Base-by-base conservation (phyloP, 1,284 basidiomycete species). In the Tilletia walkeri region DNA sequence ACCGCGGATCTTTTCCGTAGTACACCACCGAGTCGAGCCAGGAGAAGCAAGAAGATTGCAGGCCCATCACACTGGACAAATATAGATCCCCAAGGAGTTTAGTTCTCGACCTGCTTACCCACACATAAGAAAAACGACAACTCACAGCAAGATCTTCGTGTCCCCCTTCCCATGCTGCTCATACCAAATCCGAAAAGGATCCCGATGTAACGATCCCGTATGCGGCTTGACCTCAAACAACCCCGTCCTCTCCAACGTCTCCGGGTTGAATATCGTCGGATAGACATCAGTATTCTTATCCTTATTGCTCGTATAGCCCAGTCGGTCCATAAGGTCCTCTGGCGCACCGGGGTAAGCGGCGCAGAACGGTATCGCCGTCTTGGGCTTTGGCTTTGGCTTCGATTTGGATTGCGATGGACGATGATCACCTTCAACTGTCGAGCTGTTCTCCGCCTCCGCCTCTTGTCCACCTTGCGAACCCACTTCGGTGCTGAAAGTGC, bases 101-200 rank as follows among this genome's bases (percentile, higher is more conserved):
- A 45, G 9, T 14, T 9, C 14, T 14, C 14, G 9, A 45, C 9
- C 41, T 9, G 14, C 6, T 14, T 45, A 7, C 41, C 41, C 14
- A 45, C 6, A 7, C 14, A 9, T 45, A 45, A 45, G 6, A 45
- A 53, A 9, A 53, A 53, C 50, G 20, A n/a, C 7, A 53, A 63
- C 59, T 63, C 34, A 63, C 59, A 63, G 39, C 59, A 63, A 41
- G 38, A 63, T 63, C 36, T 63, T 63, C 30, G 59, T 63, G 34
- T 34, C 34, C 34, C 59, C 59, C 3, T 34, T 63, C 18, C 59
- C 59, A 63, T 63, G 59, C 59, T 63, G 59, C 59, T 63, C 59
- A 39, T 63, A 63, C 59, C 59, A 63, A 6, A 63, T 5, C 34
- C 36, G 16, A 39, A 63, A 63, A 24, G 59, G 12, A 41, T 63